These are phyloP conservation scores for Houttuynia cordata DNA, from an alignment of 164 flowering plant genomes.

Conservation along the genomic window DNA sequence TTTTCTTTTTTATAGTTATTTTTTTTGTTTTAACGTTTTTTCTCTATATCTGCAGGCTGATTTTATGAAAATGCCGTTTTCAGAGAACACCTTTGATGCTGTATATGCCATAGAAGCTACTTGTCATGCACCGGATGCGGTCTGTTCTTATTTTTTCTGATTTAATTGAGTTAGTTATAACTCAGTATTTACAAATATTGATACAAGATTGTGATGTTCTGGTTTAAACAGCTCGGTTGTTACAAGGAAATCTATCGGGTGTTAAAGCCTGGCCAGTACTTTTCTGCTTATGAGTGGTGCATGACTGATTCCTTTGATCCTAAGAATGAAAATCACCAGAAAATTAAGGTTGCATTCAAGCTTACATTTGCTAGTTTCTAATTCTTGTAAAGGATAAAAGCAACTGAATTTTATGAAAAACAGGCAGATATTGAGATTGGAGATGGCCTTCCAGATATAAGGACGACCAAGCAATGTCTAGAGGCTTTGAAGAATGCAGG, in stretches of 20 bases:
- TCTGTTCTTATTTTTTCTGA: conserved; percentile 22
- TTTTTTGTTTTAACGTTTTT: not conserved
- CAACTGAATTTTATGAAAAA: not conserved
- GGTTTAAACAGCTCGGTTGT: conserved; percentile 59
- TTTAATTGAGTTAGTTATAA: not conserved
- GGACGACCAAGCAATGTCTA: conserved; percentile 59
- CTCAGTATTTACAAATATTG: not conserved
- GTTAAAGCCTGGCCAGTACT: conserved; percentile 90
- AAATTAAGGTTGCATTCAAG: conserved; percentile 56
- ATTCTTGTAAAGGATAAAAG: not conserved
- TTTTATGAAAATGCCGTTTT: conserved; percentile 95
- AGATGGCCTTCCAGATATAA: conserved; percentile 88
- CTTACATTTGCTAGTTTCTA: not conserved
- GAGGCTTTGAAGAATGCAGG: conserved; percentile 85
- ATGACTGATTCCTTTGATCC: conserved; percentile 88
- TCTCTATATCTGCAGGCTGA: conserved; percentile 54
- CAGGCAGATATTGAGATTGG: conserved; percentile 94
- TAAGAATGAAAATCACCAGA: conserved; percentile 61
- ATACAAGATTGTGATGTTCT: not conserved
- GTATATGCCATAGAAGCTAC: conserved; percentile 99
- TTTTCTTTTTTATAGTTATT: not conserved
- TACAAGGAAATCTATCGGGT: conserved; percentile 87
- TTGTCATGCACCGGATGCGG: conserved; percentile 99
- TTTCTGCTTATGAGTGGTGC: conserved; percentile 99
- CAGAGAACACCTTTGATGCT: conserved; percentile 79